Evolutionary conservation across 495 filamentous ascomycete species (phyloP).

Genomic region (Aspergillus homomorphus): DNA sequence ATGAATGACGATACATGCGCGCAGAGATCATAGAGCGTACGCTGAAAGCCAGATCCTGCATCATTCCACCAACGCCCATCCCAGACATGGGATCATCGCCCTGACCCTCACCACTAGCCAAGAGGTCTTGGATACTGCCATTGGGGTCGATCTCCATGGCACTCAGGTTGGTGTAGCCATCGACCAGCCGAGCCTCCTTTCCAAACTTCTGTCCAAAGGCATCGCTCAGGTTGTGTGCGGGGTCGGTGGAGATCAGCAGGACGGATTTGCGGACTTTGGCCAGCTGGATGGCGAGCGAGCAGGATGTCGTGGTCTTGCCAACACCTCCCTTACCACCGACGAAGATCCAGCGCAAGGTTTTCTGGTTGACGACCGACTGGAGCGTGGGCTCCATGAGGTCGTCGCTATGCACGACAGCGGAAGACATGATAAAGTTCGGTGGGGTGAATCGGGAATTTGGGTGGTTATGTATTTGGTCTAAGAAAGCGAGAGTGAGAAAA

Average conservation of each 20-base stretch:
- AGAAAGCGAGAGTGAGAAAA: background rate
- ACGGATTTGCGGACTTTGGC: conserved; percentile 93
- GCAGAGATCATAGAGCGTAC: conserved; percentile 40
- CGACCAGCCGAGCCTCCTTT: conserved; percentile 90
- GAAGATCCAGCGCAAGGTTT: conserved; percentile 96
- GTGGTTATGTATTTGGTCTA: background rate
- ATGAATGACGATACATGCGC: background rate
- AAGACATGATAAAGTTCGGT: conserved; percentile 52
- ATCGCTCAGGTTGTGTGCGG: conserved; percentile 97
- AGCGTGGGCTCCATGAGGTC: conserved; percentile 88
- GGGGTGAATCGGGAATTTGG: conserved; percentile 2
- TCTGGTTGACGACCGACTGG: conserved; percentile 90
- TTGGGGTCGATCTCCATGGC: conserved; percentile 99
- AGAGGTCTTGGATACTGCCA: conserved; percentile 92
- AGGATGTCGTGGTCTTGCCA: conserved; percentile 99
- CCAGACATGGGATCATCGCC: conserved; percentile 63
- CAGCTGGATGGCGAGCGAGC: conserved; percentile 97
- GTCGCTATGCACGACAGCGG: conserved; percentile 59
- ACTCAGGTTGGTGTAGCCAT: conserved; percentile 90
- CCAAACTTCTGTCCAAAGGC: conserved; percentile 99
- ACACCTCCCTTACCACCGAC: conserved; percentile 98
- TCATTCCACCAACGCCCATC: conserved; percentile 67
- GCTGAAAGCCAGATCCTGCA: conserved; percentile 70
- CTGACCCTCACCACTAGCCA: conserved; percentile 76
- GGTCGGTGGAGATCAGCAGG: conserved; percentile 96